These are phyloP conservation scores for Raphanus raphanistrum DNA, from an alignment of 345 rosid species.

Conservation along the genomic window DNA sequence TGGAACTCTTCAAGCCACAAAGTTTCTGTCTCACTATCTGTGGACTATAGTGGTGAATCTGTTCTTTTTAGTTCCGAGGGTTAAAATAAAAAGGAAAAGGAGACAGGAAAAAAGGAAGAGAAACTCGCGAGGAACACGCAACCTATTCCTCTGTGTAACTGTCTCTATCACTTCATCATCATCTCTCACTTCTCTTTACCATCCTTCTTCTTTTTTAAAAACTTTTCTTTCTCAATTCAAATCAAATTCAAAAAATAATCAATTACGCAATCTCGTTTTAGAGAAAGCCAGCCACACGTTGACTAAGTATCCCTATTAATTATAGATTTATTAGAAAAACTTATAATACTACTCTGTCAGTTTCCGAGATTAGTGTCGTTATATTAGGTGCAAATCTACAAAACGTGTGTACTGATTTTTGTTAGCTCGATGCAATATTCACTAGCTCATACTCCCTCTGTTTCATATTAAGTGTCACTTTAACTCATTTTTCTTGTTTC, in stretches of 20 bases:
- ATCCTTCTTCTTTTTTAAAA: not conserved
- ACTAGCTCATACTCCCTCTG: too few relatives aligned
- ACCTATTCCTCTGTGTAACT: not conserved
- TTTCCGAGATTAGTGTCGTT: too few relatives aligned
- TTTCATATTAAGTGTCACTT: too few relatives aligned
- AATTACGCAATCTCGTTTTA: not conserved
- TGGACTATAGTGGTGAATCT: constrained; percentile 11
- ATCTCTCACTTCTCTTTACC: not conserved
- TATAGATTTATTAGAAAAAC: not conserved
- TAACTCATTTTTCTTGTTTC: too few relatives aligned
- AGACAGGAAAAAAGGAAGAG: not conserved
- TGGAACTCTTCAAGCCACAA: constrained; percentile 17
- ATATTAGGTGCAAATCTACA: too few relatives aligned
- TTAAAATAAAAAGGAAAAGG: not conserved
- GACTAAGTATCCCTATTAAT: not conserved
- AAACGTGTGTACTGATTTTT: too few relatives aligned
- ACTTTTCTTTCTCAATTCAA: not conserved
- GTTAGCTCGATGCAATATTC: too few relatives aligned
- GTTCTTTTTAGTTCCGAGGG: not conserved
- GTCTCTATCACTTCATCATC: not conserved
- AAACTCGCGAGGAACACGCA: constrained; percentile 1
- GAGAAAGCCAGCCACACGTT: not conserved
- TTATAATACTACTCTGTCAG: too few relatives aligned
- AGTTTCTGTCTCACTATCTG: constrained; percentile 27
- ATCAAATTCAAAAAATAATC: not conserved